Evolutionary conservation across 805 yeast species (phyloP).

Genomic region (Candida patagonica): DNA sequence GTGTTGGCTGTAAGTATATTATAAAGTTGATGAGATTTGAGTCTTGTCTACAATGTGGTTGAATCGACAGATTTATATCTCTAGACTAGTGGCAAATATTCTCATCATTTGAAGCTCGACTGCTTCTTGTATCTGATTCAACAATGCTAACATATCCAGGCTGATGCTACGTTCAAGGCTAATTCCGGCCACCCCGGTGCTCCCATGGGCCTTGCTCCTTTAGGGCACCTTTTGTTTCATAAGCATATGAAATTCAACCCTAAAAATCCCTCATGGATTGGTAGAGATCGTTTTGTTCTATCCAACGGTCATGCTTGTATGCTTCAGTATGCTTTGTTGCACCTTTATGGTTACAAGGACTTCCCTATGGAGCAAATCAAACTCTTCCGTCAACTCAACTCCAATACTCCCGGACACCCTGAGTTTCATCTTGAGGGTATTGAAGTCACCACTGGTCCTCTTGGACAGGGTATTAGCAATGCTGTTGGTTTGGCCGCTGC

Average conservation of each 20-base stretch:
- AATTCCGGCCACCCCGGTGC: conserved; percentile 99
- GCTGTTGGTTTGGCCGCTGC: conserved; percentile 97
- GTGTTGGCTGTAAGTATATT: conserved; percentile 49
- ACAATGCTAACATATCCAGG: conserved; percentile 24
- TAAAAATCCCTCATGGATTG: conserved; percentile 82
- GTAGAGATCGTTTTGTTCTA: conserved; percentile 90
- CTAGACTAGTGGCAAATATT: too few species aligned
- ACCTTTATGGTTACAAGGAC: conserved; percentile 69
- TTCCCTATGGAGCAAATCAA: conserved; percentile 77
- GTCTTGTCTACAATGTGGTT: too few species aligned
- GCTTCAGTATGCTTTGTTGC: conserved; percentile 73
- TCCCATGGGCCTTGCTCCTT: conserved; percentile 95
- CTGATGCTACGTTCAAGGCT: conserved; percentile 79
- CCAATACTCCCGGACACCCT: conserved; percentile 97
- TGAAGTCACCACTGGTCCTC: conserved; percentile 97
- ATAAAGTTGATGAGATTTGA: too few species aligned
- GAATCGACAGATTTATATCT: too few species aligned
- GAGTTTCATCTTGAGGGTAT: conserved; percentile 83
- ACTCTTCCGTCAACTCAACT: conserved; percentile 78
- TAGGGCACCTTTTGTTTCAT: conserved; percentile 77
- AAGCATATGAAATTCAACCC: conserved; percentile 80
- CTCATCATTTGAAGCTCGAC: too few species aligned
- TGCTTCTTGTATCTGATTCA: not conserved
- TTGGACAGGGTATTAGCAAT: conserved; percentile 95
- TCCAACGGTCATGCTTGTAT: conserved; percentile 98